Percentiles rank a stretch among this genome's conserved stretches.
Conservation (phyloP, 2,329 filamentous ascomycete genomes). For the Pleurostoma richardsiae region DNA sequence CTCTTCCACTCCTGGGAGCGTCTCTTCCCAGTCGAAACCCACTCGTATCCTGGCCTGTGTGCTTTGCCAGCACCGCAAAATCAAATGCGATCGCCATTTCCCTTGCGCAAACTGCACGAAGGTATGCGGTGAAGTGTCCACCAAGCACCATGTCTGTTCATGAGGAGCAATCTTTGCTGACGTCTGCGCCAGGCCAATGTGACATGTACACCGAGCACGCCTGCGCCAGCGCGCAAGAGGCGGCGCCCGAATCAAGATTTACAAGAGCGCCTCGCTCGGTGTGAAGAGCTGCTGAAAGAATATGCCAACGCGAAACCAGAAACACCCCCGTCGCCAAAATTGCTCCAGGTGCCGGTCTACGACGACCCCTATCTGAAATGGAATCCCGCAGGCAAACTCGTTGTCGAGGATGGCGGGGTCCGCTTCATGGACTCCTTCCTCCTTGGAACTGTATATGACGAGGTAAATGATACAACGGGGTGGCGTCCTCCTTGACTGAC, state of each 20-base stretch:
- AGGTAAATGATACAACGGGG: constrained; percentile 34
- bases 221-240: constrained; percentile 54
- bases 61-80: constrained; percentile 57
- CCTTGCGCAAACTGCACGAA: constrained; percentile 58
- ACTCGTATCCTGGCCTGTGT: constrained; percentile 48
- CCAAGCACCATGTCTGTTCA: constrained; percentile 1
- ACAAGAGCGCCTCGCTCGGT: constrained; percentile 54
- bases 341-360: constrained; percentile 14
- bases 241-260: constrained; percentile 56
- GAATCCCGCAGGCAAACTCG: constrained; percentile 46
- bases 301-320: constrained; percentile 37
- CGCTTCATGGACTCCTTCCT: constrained; percentile 55
- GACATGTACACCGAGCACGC: constrained; percentile 54
- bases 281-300: constrained; percentile 53
- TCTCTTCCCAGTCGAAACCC: constrained; percentile 21
- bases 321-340: constrained; percentile 4
- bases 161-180: neutral
- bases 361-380: constrained; percentile 28
- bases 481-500: neutral
- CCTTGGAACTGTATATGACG: constrained; percentile 48
- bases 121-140: constrained; percentile 28
- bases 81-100: constrained; percentile 55
- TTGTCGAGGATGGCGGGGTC: constrained; percentile 48
- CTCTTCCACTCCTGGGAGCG: neutral
- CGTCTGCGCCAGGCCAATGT: constrained; percentile 45